A percentile compares a stretch with the other conserved stretches of the same genome.
These are phyloP conservation scores for Abelmoschus esculentus DNA, from an alignment of 345 rosid species.

Conservation along the genomic window DNA sequence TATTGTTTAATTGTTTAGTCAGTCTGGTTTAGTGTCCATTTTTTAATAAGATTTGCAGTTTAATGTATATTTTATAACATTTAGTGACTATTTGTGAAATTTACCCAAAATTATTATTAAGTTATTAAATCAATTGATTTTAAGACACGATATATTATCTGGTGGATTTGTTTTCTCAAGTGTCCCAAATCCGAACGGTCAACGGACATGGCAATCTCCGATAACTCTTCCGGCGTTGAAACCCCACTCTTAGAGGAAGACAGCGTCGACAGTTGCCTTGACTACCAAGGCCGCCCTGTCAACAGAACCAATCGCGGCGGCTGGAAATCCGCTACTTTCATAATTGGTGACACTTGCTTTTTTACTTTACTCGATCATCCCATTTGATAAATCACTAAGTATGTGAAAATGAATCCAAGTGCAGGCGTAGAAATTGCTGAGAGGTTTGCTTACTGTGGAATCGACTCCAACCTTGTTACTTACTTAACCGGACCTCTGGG, in stretches of 20 bases:
- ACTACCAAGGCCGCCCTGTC: slow-evolving; percentile 22
- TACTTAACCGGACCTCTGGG: background rate
- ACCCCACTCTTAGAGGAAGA: slow-evolving; percentile 12
- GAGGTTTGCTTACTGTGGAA: background rate
- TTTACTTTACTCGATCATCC: background rate
- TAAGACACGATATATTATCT: no score
- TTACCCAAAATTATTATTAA: no score
- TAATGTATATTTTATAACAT: no score
- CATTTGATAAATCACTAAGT: background rate
- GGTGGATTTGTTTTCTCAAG: background rate
- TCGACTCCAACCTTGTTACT: background rate
- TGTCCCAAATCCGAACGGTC: background rate
- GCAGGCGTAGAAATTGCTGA: background rate
- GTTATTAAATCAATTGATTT: no score
- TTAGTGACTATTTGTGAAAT: no score
- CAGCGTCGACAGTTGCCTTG: slow-evolving; percentile 24
- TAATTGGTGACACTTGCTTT: slow-evolving; percentile 22
- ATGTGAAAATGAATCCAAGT: background rate
- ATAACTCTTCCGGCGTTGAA: background rate
- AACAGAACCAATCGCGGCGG: slow-evolving; percentile 29
- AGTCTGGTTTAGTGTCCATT: no score
- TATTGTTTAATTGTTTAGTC: no score
- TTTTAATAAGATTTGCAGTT: no score
- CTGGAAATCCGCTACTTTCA: slow-evolving; percentile 40
- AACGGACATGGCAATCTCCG: background rate